Conservation (phyloP, 1,139 yeast genomes). For the Eremothecium sinecaudum region DNA sequence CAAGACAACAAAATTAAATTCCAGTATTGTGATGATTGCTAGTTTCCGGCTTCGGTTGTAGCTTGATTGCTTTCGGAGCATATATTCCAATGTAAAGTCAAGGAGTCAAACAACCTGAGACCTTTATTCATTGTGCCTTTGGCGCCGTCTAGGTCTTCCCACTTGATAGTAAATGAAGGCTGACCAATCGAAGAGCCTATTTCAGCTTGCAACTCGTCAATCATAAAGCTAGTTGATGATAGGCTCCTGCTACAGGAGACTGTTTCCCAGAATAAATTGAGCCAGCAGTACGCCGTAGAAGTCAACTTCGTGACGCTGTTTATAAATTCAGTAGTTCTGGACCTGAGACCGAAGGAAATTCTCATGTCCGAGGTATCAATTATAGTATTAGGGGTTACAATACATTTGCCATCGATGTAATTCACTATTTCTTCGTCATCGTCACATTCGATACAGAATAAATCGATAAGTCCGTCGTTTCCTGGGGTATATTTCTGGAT, state of each 20-base stretch:
- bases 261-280: constrained; percentile 32
- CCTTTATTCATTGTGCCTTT: constrained; percentile 55
- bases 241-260: constrained; percentile 14
- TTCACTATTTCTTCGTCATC: constrained; percentile 1
- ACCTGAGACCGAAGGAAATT: constrained; percentile 18
- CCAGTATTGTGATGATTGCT: too few species aligned
- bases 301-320: constrained; percentile 16
- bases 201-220: constrained; percentile 6
- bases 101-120: constrained; percentile 39
- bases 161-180: constrained; percentile 26
- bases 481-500: constrained; percentile 20
- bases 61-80: too few species aligned
- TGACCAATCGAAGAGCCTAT: constrained; percentile 5
- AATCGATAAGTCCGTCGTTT: constrained; percentile 14
- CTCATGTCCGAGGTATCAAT: constrained; percentile 18
- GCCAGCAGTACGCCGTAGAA: constrained; percentile 32
- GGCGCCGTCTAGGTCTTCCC: constrained; percentile 66
- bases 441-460: constrained; percentile 9
- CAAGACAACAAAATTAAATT: constrained; percentile 3
- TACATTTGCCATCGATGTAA: constrained; percentile 3
- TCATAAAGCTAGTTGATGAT: constrained; percentile 4
- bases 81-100: constrained; percentile 29
- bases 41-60: too few species aligned
- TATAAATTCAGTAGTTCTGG: constrained; percentile 13
- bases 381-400: constrained; percentile 4